Conservation (phyloP, 2,329 filamentous ascomycete species). For the Fusarium chuoi region DNA sequence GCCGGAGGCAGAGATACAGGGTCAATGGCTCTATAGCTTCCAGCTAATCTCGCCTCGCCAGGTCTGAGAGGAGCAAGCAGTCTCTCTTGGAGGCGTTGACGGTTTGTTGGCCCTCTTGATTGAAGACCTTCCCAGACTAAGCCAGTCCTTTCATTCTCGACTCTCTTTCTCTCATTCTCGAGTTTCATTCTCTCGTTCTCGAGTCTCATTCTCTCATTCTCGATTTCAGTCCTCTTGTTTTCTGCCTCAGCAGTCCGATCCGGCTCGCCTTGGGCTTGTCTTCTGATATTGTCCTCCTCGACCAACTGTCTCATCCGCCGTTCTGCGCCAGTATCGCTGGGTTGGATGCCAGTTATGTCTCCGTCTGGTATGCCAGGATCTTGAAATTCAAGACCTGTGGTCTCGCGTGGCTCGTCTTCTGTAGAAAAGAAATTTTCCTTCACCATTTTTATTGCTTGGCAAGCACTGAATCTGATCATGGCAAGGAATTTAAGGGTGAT, state of each 20-base stretch:
- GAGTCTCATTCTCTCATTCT: neutral
- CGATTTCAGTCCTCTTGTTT: neutral
- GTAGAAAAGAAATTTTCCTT: neutral
- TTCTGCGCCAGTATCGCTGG: slow-evolving; percentile 8
- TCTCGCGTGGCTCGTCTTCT: neutral
- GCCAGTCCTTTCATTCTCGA: neutral
- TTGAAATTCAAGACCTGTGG: neutral
- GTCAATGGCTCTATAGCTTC: neutral
- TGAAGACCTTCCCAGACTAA: neutral
- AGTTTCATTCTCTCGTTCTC: neutral
- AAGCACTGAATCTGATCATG: neutral
- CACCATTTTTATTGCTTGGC: slow-evolving; percentile 2
- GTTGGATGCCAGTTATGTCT: neutral
- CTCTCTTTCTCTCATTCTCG: neutral
- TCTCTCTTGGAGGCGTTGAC: neutral
- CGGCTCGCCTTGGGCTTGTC: neutral
- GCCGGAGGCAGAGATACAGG: neutral
- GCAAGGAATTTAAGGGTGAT: neutral
- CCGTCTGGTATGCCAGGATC: neutral
- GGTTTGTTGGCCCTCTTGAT: neutral
- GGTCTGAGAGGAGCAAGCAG: neutral
- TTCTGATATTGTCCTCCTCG: neutral
- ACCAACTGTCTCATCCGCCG: slow-evolving; percentile 6
- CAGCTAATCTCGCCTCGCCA: neutral
- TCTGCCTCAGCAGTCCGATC: neutral